Evolutionary conservation across 2,329 filamentous ascomycete species (phyloP).

Genomic region (Orbilia brochopaga): DNA sequence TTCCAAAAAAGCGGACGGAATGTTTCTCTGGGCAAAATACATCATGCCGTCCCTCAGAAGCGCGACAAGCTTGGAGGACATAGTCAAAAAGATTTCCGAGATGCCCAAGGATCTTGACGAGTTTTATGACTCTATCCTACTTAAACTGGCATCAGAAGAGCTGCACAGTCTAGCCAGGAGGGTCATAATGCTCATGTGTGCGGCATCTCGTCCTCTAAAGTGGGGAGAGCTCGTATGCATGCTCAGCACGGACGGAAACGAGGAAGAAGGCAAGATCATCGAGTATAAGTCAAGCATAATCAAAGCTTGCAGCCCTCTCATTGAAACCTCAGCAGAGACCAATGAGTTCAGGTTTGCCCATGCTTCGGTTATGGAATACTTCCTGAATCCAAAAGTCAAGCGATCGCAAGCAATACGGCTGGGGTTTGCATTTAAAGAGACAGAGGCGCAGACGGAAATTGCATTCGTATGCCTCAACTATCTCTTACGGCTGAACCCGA

Average conservation of each 20-base stretch:
- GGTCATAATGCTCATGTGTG: slow-evolving; percentile 30
- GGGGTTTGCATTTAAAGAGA: slow-evolving; percentile 17
- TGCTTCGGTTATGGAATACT: slow-evolving; percentile 26
- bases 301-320: slow-evolving; percentile 22
- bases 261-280: neutral
- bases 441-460: slow-evolving; percentile 19
- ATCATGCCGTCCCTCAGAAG: slow-evolving; percentile 24
- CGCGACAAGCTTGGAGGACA: slow-evolving; percentile 14
- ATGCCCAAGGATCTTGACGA: slow-evolving; percentile 11
- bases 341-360: slow-evolving; percentile 28
- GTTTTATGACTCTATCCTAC: slow-evolving; percentile 19
- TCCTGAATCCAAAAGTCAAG: slow-evolving; percentile 9
- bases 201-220: slow-evolving; percentile 22
- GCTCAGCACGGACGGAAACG: slow-evolving; percentile 14
- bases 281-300: slow-evolving; percentile 17
- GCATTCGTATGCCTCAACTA: slow-evolving; percentile 29
- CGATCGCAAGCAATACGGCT: neutral
- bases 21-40: slow-evolving; percentile 31
- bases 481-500: slow-evolving; percentile 10
- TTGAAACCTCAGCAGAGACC: slow-evolving; percentile 18
- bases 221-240: slow-evolving; percentile 32
- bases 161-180: slow-evolving; percentile 10
- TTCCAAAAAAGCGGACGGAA: slow-evolving; percentile 24
- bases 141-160: neutral
- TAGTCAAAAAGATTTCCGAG: slow-evolving; percentile 17